A percentile compares a stretch with the other conserved stretches of the same genome.
These are phyloP conservation scores for Cymbopogon citratus DNA, from an alignment of 176 grass and related monocot genomes.

Conservation along the genomic window DNA sequence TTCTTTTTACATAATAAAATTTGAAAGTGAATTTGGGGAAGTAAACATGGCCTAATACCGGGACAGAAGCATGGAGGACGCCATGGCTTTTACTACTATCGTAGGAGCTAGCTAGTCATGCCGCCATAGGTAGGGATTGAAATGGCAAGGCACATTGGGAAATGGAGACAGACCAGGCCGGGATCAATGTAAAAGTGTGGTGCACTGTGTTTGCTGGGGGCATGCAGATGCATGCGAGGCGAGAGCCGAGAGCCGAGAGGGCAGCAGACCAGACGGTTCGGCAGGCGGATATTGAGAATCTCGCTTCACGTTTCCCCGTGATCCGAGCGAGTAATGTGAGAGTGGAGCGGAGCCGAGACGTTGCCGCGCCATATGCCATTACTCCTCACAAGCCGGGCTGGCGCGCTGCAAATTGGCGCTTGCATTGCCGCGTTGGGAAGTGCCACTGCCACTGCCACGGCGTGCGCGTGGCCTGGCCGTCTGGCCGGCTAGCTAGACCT, in stretches of 20 bases:
- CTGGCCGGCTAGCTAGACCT: too few species aligned
- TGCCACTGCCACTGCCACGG: neutral
- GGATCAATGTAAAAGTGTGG: neutral
- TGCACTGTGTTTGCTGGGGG: slow-evolving; percentile 1
- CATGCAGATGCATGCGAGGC: slow-evolving; percentile 18
- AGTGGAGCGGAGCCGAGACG: slow-evolving; percentile 5
- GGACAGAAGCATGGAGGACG: neutral
- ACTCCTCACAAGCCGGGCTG: slow-evolving; percentile 12
- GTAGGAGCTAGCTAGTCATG: slow-evolving; percentile 9
- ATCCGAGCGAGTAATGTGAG: neutral
- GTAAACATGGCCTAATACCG: neutral
- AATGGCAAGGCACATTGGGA: slow-evolving; percentile 42
- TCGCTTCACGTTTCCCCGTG: slow-evolving; percentile 45
- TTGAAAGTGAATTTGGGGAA: too few species aligned
- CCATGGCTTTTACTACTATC: neutral
- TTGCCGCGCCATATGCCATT: neutral
- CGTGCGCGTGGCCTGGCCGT: neutral
- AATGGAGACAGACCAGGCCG: neutral
- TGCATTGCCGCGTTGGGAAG: slow-evolving; percentile 36
- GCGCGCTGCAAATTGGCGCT: slow-evolving; percentile 37
- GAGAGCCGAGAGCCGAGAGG: neutral
- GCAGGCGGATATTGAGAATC: slow-evolving; percentile 38
- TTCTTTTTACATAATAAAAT: too few species aligned
- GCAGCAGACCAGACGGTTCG: slow-evolving; percentile 48
- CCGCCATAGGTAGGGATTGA: slow-evolving; percentile 37